These are phyloP conservation scores for Apophysomyces sp. DNA, from an alignment of 371 early-diverging fungal genomes.

Conservation along the genomic window DNA sequence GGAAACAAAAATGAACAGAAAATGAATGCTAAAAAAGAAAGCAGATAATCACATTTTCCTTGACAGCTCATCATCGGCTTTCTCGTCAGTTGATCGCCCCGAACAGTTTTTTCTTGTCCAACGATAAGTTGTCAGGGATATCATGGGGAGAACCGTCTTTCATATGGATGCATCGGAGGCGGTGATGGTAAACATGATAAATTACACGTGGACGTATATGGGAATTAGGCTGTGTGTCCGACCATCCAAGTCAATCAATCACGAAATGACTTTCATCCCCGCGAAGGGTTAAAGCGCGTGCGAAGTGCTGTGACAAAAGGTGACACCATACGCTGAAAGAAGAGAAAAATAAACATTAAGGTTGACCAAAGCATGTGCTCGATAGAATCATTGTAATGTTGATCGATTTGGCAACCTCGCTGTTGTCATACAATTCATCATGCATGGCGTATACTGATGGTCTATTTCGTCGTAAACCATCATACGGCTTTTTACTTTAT, in stretches of 20 bases:
- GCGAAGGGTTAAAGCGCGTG: not conserved
- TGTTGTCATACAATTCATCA: not conserved
- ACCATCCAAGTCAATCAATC: not conserved
- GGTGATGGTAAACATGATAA: not conserved
- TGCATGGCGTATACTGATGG: not conserved
- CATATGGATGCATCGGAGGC: not conserved
- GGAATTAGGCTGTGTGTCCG: constrained; percentile 1
- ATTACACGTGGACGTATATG: not conserved
- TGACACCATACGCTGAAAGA: not conserved
- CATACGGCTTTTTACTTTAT: not conserved
- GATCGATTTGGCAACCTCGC: not conserved
- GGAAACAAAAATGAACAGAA: not conserved
- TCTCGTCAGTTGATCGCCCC: not conserved
- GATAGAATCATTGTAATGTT: not conserved
- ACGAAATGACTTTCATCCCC: not conserved
- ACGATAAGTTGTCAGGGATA: not conserved
- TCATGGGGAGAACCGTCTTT: not conserved
- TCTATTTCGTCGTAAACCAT: not conserved
- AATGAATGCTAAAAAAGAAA: not conserved
- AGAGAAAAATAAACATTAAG: not conserved
- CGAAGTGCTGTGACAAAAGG: not conserved
- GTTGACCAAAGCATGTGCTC: not conserved
- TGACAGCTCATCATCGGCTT: not conserved
- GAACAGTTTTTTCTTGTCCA: not conserved
- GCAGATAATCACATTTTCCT: not conserved